phyloP scores from a whole-genome alignment of 2,329 filamentous ascomycete genomes.

The Stagonosporopsis tanaceti region DNA sequence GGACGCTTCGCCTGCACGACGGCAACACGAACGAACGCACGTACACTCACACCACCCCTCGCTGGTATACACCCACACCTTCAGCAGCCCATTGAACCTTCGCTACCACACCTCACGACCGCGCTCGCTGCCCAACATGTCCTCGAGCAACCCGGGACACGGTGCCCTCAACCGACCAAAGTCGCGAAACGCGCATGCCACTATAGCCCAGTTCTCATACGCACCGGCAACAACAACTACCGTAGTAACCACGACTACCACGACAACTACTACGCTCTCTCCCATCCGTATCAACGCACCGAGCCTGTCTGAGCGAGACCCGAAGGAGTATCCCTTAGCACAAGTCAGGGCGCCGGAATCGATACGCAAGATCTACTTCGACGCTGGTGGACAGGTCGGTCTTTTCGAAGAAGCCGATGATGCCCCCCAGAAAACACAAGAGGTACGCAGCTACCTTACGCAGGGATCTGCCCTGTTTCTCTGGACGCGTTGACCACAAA shows the following conservation, averaged over 20 bases:
- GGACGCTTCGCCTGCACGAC: constrained; percentile 6
- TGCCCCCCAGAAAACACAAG: constrained; percentile 59
- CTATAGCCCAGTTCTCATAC: constrained; percentile 68
- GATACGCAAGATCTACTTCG: constrained; percentile 79
- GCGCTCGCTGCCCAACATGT: constrained; percentile 35
- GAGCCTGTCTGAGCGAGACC: constrained; percentile 75
- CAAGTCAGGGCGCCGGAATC: constrained; percentile 81
- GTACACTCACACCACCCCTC: neutral
- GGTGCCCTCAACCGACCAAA: constrained; percentile 37
- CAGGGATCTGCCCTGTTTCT: constrained; percentile 29
- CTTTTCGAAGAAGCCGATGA: constrained; percentile 70
- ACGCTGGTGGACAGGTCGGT: constrained; percentile 68
- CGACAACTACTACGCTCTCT: constrained; percentile 81
- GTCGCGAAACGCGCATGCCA: constrained; percentile 46
- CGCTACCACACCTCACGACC: neutral
- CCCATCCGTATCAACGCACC: constrained; percentile 82
- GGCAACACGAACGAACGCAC: constrained; percentile 5
- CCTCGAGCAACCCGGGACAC: constrained; percentile 34
- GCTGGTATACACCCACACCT: neutral
- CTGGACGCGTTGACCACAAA: constrained; percentile 18
- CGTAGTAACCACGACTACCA: constrained; percentile 88
- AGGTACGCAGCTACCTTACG: constrained; percentile 54
- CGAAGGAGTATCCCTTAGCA: constrained; percentile 90
- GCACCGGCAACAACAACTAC: constrained; percentile 71
- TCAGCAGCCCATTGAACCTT: neutral